Base-by-base conservation (phyloP, 116 monocot species). In the Dioscorea cayenensis region DNA sequence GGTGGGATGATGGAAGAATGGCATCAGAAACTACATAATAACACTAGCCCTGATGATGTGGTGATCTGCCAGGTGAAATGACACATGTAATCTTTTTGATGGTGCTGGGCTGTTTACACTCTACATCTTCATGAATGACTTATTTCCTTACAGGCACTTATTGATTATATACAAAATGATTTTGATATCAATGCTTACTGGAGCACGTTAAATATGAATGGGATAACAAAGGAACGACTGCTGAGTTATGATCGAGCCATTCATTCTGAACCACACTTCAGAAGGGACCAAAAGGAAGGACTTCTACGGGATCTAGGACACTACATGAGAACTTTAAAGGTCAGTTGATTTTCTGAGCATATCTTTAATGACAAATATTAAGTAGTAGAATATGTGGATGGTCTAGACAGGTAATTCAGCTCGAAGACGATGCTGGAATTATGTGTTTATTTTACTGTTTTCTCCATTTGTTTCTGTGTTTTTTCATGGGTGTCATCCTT, bases 1-100 rank as follows among this genome's bases (percentile, higher is more conserved):
- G 99, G 99, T 69, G 99, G 89, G 27, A 89, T 99, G 89, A 99
- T 99, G 91, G 99, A 99, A 69, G 94, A 99, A 85, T 99, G 99
- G 99, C 99, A 99, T 79, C 99, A 99, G 73, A 99, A 99, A 70
- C 86, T 99, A 37, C 99, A 99, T 65, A 99, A 99, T 70, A 99
- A 99, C 75, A 99, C 99, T 14, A 99, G 99, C 73, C 99, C 99
- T 64, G 99, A 99, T 94, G 99, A 99, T 75, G 86, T 94, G 22
- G 82, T 99, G 29, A 99, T 99, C 72, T 99, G 99, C 71, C 99
- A 99, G 99, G 97, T 97, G 84, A 5, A 23, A 66, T 69, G 29
- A 43, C 23, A 32, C 60, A 21, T 72, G 27, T 28, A 64, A 17
- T 68, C 66, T 2, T 23, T 7, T 55, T 67, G 27, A 68, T 11